Evolutionary conservation across 1,284 basidiomycete genomes (phyloP), one percentile per base, ranked within the genome.

Genomic region (Moesziomyces sp.): DNA sequence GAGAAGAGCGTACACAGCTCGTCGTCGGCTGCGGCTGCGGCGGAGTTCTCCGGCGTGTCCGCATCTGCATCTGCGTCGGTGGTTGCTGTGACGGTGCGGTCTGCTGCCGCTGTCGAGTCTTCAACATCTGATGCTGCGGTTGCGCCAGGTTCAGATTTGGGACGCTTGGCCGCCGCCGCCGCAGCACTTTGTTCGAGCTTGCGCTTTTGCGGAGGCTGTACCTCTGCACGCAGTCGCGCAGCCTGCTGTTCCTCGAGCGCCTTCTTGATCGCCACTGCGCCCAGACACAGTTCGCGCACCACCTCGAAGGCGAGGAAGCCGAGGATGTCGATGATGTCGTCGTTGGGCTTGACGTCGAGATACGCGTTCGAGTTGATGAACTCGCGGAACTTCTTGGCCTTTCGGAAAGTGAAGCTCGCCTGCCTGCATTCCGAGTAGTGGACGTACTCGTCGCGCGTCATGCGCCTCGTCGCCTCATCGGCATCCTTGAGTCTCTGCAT

Each of bases 221-320:
- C 54, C 28, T 67, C 64, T 0, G 69, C 59, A 0, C 44, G 28
- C 1, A 60, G 47, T 3, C 70, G 44, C 0, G 58, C 58, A 0
- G 56, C 61, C 11, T 54, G 58, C 38, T 76, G 67, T 38, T 78
- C 69, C 40, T 80, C 77, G 55, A 79, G 62, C 2, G 59, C 56
- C 46, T 61, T 59, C 52, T 82, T 79, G 51, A 82, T 76, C 11
- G 63, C 67, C 44, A 83, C 62, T 3, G 80, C 82, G 16, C 74
- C 69, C 5, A 95, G 88, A 6, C 94, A 96, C 42, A 98, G 88
- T 3, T 93, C 92, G 44, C 94, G 90, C 35, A 98, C 95, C 90
- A 97, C 95, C 85, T 98, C 95, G 85, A 97, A 98, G 0, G 94
- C 92, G 30, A 98, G 88, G 86, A 98, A 98, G 18, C 96, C 96